Percentiles rank a stretch among this genome's conserved stretches.
phyloP scores from a whole-genome alignment of 352 stramenopile genomes.

The Phytopythium montanum region DNA sequence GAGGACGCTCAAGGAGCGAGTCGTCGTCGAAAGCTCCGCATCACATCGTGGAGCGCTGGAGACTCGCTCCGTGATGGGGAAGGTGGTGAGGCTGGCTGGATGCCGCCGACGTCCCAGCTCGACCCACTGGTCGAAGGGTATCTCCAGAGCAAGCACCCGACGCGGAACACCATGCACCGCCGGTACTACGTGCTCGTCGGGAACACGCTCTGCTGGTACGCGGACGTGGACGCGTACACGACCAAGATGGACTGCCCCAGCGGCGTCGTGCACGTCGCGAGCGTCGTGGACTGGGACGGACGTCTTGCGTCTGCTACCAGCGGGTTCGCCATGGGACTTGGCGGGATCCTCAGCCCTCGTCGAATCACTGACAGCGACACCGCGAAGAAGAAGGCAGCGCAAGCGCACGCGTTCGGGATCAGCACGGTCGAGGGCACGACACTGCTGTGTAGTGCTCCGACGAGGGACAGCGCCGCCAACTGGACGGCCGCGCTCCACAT shows the following conservation, averaged over 20 bases:
- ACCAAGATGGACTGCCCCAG: conserved; percentile 39
- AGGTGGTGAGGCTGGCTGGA: conserved; percentile 11
- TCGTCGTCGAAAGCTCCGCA: conserved; percentile 34
- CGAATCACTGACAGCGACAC: conserved; percentile 3
- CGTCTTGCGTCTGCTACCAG: conserved; percentile 24
- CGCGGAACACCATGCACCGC: conserved; percentile 59
- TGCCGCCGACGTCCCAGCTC: conserved; percentile 38
- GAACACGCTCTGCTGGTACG: conserved; percentile 81
- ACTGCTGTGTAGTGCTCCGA: conserved; percentile 56
- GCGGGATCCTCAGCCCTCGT: conserved; percentile 5
- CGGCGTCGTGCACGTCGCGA: conserved; percentile 61
- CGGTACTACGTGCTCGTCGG: conserved; percentile 77
- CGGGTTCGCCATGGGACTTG: conserved; percentile 1
- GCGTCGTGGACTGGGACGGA: conserved; percentile 63
- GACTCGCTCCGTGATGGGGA: not conserved
- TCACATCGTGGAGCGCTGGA: conserved; percentile 55
- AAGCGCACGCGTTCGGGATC: conserved; percentile 54
- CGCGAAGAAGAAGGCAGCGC: conserved; percentile 44
- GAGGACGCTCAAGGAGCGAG: conserved; percentile 47
- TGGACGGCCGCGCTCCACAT: conserved; percentile 75
- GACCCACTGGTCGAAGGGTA: conserved; percentile 71
- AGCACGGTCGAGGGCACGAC: conserved; percentile 68
- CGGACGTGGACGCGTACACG: conserved; percentile 58
- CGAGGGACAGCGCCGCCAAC: conserved; percentile 55
- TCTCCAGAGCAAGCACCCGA: conserved; percentile 61